phyloP scores from a whole-genome alignment of 306 rosid species.

The Dalbergia cochinchinensis region DNA sequence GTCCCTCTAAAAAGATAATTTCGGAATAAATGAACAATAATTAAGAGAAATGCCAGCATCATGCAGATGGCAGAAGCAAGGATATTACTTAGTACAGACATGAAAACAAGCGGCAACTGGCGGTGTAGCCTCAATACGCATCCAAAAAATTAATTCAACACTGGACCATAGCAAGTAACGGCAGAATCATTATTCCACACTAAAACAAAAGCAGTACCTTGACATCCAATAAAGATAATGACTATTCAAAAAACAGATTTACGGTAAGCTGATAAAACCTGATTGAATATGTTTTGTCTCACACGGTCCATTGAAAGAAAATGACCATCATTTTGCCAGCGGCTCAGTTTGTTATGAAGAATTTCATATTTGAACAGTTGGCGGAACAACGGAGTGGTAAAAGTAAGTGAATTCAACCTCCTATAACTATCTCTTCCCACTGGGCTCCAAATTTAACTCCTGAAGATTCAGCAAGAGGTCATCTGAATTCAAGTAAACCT shows the following conservation, averaged over 20 bases:
- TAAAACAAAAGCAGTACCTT: constrained; percentile 9
- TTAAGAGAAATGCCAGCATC: not conserved
- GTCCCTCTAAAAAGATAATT: not conserved
- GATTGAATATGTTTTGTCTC: constrained; percentile 33
- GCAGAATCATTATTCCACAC: not conserved
- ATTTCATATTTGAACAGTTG: constrained; percentile 45
- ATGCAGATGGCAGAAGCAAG: not conserved
- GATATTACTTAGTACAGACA: not conserved
- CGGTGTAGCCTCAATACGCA: not conserved
- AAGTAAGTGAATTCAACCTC: constrained; percentile 25
- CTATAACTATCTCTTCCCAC: constrained; percentile 44
- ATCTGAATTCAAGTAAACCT: constrained; percentile 68
- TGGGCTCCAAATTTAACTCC: constrained; percentile 60
- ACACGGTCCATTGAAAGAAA: constrained; percentile 37
- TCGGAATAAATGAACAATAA: not conserved
- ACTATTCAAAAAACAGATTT: constrained; percentile 21
- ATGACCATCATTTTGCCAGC: constrained; percentile 30
- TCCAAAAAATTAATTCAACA: constrained; percentile 12
- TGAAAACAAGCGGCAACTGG: not conserved
- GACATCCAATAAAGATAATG: constrained; percentile 3
- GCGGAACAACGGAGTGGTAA: constrained; percentile 7
- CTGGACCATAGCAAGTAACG: not conserved
- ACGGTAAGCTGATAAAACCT: constrained; percentile 15
- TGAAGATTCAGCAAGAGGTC: constrained; percentile 83
- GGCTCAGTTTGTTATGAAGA: constrained; percentile 18